phyloP scores from a whole-genome alignment of 352 stramenopile genomes.

The Phytophthora pseudosyringae region DNA sequence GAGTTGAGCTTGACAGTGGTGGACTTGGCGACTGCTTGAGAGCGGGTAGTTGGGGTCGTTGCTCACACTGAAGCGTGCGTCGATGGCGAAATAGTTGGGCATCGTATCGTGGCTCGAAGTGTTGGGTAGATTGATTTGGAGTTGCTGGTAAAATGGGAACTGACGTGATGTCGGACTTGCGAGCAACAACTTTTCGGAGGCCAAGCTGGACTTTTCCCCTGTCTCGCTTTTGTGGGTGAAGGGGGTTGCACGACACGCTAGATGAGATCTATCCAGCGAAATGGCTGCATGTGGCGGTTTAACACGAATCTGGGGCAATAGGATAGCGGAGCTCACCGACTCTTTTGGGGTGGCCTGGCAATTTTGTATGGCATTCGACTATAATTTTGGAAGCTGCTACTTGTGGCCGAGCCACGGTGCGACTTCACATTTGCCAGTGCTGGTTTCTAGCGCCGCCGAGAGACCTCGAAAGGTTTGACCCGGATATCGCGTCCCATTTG shows the following conservation, averaged over 20 bases:
- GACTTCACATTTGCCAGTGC: slow-evolving; percentile 3
- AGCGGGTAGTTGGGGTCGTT: slow-evolving; percentile 10
- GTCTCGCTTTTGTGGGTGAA: slow-evolving; percentile 8
- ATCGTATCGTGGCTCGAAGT: slow-evolving; percentile 6
- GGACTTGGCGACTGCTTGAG: neutral
- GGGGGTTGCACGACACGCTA: slow-evolving; percentile 2
- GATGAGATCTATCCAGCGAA: slow-evolving; percentile 33
- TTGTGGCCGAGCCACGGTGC: slow-evolving; percentile 10
- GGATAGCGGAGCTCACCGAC: slow-evolving; percentile 7
- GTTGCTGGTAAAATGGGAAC: slow-evolving; percentile 15
- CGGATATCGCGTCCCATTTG: neutral
- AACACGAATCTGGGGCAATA: slow-evolving; percentile 7
- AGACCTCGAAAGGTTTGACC: neutral
- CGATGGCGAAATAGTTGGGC: slow-evolving; percentile 35
- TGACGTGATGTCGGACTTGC: slow-evolving; percentile 3
- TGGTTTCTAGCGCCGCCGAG: slow-evolving; percentile 3
- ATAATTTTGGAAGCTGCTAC: slow-evolving; percentile 6
- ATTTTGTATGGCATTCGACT: neutral
- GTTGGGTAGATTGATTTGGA: neutral
- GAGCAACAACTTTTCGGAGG: neutral
- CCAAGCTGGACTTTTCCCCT: slow-evolving; percentile 5
- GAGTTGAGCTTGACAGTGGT: slow-evolving; percentile 1
- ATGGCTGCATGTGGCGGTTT: slow-evolving; percentile 16
- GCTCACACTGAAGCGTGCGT: slow-evolving; percentile 35
- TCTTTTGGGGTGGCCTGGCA: slow-evolving; percentile 17